Percentiles rank a stretch among this genome's conserved stretches.
Evolutionary conservation across 805 yeast species (phyloP).

Genomic region (Saccharomycopsis javanensis): DNA sequence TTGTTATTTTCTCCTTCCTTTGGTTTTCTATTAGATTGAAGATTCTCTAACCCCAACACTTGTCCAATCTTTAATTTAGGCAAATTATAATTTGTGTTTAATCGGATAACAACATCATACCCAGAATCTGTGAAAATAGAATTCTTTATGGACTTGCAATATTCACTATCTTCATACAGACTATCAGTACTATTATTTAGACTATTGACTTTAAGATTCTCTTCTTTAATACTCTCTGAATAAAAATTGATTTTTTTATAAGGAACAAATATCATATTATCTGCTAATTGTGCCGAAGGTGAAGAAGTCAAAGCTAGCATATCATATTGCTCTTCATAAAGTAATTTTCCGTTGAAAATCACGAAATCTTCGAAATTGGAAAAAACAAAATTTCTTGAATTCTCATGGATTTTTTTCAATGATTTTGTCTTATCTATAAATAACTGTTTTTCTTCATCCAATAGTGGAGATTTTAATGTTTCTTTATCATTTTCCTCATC

Average conservation of each 20-base stretch:
- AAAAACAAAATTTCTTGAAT: slow-evolving; percentile 10
- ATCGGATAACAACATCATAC: slow-evolving; percentile 6
- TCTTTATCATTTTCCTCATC: not conserved
- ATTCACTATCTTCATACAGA: not conserved
- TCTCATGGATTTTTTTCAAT: slow-evolving; percentile 12
- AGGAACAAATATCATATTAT: slow-evolving; percentile 18
- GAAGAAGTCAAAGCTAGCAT: slow-evolving; percentile 13
- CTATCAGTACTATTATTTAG: not conserved
- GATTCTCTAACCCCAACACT: slow-evolving; percentile 14
- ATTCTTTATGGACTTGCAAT: not conserved
- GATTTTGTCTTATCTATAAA: slow-evolving; percentile 12
- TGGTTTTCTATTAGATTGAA: not conserved
- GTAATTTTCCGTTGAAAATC: slow-evolving; percentile 12
- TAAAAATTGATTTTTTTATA: slow-evolving; percentile 14
- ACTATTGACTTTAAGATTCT: not conserved
- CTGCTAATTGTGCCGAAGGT: slow-evolving; percentile 11
- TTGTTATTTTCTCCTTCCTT: not conserved
- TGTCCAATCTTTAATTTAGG: slow-evolving; percentile 15
- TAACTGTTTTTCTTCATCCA: slow-evolving; percentile 9
- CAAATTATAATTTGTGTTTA: slow-evolving; percentile 17
- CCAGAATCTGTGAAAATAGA: not conserved
- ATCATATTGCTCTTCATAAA: slow-evolving; percentile 15
- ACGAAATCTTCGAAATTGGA: slow-evolving; percentile 12
- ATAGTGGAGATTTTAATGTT: slow-evolving; percentile 13
- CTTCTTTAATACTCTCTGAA: not conserved